A percentile compares a stretch with the other conserved stretches of the same genome.
These are phyloP conservation scores for Gossypium bickii DNA, from an alignment of 345 rosid species.

Conservation along the genomic window DNA sequence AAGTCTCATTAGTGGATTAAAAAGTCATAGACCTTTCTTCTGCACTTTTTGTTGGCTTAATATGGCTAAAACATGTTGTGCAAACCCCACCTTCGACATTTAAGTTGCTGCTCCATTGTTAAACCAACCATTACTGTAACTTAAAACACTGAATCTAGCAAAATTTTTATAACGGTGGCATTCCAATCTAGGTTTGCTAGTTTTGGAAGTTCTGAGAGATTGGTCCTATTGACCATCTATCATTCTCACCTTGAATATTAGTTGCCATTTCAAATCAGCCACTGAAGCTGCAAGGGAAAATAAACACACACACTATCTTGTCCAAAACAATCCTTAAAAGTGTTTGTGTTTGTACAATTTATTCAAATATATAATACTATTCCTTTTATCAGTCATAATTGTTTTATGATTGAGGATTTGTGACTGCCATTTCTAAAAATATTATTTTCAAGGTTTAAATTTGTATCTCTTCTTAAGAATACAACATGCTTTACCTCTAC, in stretches of 20 bases:
- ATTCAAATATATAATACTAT: too few relatives aligned
- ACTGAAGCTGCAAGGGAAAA: too few relatives aligned
- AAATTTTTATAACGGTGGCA: too few relatives aligned
- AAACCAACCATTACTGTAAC: neutral
- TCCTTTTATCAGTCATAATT: too few relatives aligned
- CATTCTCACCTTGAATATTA: neutral
- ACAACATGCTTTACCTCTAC: too few relatives aligned
- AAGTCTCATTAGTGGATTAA: neutral
- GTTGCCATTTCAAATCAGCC: neutral
- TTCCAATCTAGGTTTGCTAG: neutral
- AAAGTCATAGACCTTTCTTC: constrained; percentile 16
- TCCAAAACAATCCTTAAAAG: too few relatives aligned
- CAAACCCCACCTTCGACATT: neutral
- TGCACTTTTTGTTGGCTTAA: neutral
- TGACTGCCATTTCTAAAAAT: too few relatives aligned
- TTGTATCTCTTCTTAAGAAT: too few relatives aligned
- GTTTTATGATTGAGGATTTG: too few relatives aligned
- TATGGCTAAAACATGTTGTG: neutral
- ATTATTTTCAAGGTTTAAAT: too few relatives aligned
- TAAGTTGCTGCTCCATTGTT: neutral
- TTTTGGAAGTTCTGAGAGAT: neutral
- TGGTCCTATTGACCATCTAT: neutral
- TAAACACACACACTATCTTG: too few relatives aligned
- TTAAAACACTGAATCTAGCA: neutral
- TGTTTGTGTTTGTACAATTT: too few relatives aligned